A percentile compares a stretch with the other conserved stretches of the same genome.
phyloP scores from a whole-genome alignment of 768 basidiomycete species.

The Boletus edulis region DNA sequence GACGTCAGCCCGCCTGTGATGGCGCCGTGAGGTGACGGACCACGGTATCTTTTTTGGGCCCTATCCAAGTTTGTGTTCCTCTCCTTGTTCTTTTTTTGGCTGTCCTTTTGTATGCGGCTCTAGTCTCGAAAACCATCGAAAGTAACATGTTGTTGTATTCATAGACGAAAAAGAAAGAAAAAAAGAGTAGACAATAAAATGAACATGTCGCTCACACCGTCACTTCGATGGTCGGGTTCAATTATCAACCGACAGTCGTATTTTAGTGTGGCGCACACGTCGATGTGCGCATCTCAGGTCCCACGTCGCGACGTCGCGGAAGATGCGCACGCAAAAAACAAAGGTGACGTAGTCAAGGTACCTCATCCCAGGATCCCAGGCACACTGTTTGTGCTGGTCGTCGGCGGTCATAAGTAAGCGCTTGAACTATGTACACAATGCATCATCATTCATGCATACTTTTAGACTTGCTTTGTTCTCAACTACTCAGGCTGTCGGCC shows the following conservation, averaged over 20 bases:
- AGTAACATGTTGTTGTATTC: too few relatives aligned
- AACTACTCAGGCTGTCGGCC: too few relatives aligned
- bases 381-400: neutral
- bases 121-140: neutral
- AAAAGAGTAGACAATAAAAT: neutral
- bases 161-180: neutral
- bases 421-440: too few relatives aligned
- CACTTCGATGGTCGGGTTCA: too few relatives aligned
- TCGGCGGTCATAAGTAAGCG: too few relatives aligned
- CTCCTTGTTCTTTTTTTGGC: neutral
- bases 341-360: neutral
- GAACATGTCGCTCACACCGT: neutral
- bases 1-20: constrained; percentile 25
- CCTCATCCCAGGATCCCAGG: too few relatives aligned
- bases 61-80: neutral
- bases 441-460: too few relatives aligned
- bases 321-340: neutral
- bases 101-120: neutral
- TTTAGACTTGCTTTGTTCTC: too few relatives aligned
- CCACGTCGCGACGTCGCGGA: neutral
- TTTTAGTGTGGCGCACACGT: too few relatives aligned
- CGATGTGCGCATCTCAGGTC: neutral
- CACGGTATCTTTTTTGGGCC: too few relatives aligned
- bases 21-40: too few relatives aligned
- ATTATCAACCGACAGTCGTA: too few relatives aligned